Evolutionary conservation across 1,284 basidiomycete genomes (phyloP), one percentile per base, ranked within the genome.

Genomic region (Ganoderma multipileum): DNA sequence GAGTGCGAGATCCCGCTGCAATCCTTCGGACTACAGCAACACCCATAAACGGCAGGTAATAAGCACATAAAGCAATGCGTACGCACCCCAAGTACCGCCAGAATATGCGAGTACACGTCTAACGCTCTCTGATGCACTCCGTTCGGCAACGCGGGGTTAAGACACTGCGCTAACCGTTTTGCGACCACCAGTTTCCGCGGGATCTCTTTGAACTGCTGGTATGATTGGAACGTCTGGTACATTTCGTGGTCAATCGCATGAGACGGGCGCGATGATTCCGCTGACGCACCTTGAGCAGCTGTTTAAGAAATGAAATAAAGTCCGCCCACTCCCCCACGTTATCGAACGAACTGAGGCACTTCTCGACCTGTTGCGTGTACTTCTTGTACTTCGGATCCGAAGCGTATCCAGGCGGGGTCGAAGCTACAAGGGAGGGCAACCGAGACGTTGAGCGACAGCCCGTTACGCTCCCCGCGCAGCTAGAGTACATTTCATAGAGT

Each of bases 291-390:
- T 99, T 99, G 74, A 98, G 89, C 68, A 99, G 82, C 71, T 97
- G 92, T 75, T 96, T 97, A 77, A 99, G 83, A 82, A 99, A 99
- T 55, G 97, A 94, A 78, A 99, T 99, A 80, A 97, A 99, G 84
- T 99, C 98, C 68, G 98, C 97, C 98, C 98, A 99, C 83, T 99
- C 98, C 71, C 97, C 95, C 70, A 99, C 95, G 78, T 90, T 95
- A 79, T 99, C 97, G 76, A 99, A 99, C 1, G 95, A 93, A 72
- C 92, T 93, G 36, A 99, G 85, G 72, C 94, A 95, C 79, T 93
- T 93, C 79, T 99, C 98, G 64, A 99, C 93, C 75, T 95, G 91
- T 64, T 92, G 89, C 0, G 92, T 87, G 81, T 97, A 99, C 82
- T 98, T 98, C 85, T 95, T 96, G 84, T 93, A 99, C 80, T 97